Evolutionary conservation across 495 filamentous ascomycete species (phyloP), one percentile per base, ranked within the genome.

Genomic region (Lophium mytilinum): DNA sequence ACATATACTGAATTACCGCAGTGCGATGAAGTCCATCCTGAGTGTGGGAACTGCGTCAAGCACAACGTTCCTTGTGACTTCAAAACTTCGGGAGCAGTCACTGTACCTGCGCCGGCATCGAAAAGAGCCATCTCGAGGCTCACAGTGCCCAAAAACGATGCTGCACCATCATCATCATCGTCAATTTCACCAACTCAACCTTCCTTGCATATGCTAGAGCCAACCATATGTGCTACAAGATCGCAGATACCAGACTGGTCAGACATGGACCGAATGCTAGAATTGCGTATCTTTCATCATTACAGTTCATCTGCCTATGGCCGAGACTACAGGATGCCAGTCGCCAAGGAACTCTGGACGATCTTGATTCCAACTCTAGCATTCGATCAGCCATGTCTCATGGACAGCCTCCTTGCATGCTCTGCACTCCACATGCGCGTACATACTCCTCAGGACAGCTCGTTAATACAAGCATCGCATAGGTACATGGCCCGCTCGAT

Each of bases 1-100:
- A 45, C 21, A 34, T 45, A 37, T 33, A 9, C 19, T 12, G 48
- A 46, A 37, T 34, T 35, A 34, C 33, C 36, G 48, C 67, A 83
- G 78, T 84, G 81, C 70, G 81, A 84, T 64, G 82, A 84, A 62
- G 70, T 81, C 8, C 80, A 83, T 68, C 82, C 82, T 0, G 63
- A 73, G 14, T 85, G 82, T 57, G 77, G 79, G 40, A 83, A 83
- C 64, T 85, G 82, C 68, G 65, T 75, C 33, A 85, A 83, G 57
- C 82, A 85, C 69, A 81, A 79, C 40, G 81, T 85, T 12, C 62
- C 69, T 17, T 85, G 82, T 67, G 82, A 85, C 62, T 85, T 83
- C 57, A 77, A 82, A 30, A 17, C 37, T 17, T 37, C 34, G 6
- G 24, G 18, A 40, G 11, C 50, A 14, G 15, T 8, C 11, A 34